Percentiles rank a stretch among this genome's conserved stretches.
Evolutionary conservation across 495 filamentous ascomycete species (phyloP).

Genomic region (Staphylotrichum longicolle): DNA sequence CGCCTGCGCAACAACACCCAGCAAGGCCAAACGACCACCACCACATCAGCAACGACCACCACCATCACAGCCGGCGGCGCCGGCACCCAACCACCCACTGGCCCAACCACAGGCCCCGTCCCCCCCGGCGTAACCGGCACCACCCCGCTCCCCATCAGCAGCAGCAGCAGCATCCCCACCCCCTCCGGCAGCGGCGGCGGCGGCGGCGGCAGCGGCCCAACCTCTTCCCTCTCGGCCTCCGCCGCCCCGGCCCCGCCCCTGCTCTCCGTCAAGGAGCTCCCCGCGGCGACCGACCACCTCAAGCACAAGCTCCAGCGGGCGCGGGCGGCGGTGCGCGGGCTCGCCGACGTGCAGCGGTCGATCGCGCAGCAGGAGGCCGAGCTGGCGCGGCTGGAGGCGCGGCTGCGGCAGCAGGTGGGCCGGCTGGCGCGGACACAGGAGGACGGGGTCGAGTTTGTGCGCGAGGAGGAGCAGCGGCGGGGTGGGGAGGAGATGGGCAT

Average conservation of each 20-base stretch:
- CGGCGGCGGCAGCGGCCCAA: not conserved
- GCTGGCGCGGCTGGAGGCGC: conserved; percentile 70
- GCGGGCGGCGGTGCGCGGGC: conserved; percentile 58
- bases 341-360: conserved; percentile 73
- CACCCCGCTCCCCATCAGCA: conserved; percentile 29
- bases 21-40: conserved; percentile 19
- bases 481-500: conserved; percentile 13
- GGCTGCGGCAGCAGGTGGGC: conserved; percentile 57
- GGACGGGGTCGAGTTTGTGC: conserved; percentile 41
- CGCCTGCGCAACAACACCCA: conserved; percentile 58
- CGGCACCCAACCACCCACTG: not conserved
- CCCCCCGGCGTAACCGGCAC: conserved; percentile 31
- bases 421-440: conserved; percentile 48
- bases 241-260: not conserved
- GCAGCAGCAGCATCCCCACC: conserved; percentile 5
- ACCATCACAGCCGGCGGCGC: not conserved
- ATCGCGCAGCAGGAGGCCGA: conserved; percentile 77
- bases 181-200: conserved; percentile 19
- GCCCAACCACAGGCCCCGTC: conserved; percentile 26
- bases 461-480: conserved; percentile 21
- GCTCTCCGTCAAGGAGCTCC: conserved; percentile 75
- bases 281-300: conserved; percentile 67
- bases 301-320: conserved; percentile 80
- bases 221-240: no score
- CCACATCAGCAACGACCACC: conserved; percentile 15